These are phyloP conservation scores for Mycena pura DNA, from an alignment of 768 basidiomycete genomes.

Conservation along the genomic window DNA sequence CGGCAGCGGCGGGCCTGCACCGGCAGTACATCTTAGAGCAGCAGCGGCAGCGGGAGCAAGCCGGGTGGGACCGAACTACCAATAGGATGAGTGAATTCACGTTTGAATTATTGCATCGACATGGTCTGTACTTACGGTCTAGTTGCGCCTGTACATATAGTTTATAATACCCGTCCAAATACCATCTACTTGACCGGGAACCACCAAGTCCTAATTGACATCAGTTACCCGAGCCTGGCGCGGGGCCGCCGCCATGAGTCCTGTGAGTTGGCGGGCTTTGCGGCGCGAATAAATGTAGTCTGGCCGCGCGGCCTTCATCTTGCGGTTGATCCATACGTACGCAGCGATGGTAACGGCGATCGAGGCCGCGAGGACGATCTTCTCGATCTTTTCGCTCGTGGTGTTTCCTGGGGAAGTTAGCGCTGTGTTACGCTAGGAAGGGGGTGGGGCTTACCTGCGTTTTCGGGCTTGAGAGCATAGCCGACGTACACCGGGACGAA, in stretches of 20 bases:
- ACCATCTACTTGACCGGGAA: no score
- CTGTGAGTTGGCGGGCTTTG: constrained; percentile 4
- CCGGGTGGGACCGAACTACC: constrained; percentile 41
- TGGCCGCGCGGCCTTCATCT: neutral
- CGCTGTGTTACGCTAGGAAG: neutral
- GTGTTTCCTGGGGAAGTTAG: neutral
- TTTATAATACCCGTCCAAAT: neutral
- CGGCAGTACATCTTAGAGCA: constrained; percentile 28
- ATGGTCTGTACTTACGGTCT: neutral
- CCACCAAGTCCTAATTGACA: no score
- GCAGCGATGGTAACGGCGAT: neutral
- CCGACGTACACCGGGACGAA: constrained; percentile 11
- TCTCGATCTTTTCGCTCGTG: constrained; percentile 4
- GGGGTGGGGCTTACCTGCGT: neutral
- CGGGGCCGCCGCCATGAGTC: neutral
- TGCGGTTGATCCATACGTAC: neutral
- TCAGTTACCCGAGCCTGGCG: neutral
- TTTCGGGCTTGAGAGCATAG: constrained; percentile 1
- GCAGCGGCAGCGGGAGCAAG: constrained; percentile 24
- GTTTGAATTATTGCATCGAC: neutral
- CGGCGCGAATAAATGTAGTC: neutral
- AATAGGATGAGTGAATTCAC: constrained; percentile 26
- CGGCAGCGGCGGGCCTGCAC: constrained; percentile 1
- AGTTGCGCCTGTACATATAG: neutral
- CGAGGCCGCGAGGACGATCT: neutral